Conservation (phyloP, 495 filamentous ascomycete genomes). For the Astrothelium macrocarpum region DNA sequence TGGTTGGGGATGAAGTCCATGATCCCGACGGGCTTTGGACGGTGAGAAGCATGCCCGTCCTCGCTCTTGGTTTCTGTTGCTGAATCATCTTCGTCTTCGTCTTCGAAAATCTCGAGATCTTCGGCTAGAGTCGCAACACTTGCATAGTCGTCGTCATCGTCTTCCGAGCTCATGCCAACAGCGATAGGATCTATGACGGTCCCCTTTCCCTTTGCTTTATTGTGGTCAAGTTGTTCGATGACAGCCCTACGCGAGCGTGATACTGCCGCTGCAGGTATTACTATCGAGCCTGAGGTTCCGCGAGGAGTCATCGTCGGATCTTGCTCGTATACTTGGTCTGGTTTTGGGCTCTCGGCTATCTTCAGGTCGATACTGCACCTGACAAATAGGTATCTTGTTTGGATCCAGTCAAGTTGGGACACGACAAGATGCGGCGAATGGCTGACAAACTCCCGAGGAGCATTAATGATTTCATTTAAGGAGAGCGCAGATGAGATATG, state of each 20-base stretch:
- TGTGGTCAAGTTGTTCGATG: constrained; percentile 15
- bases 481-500: constrained; percentile 52
- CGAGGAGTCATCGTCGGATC: constrained; percentile 41
- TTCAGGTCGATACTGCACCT: constrained; percentile 23
- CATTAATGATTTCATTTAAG: constrained; percentile 83
- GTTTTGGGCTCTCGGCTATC: constrained; percentile 21
- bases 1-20: constrained; percentile 61
- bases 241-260: constrained; percentile 28
- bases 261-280: constrained; percentile 45
- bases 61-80: not conserved
- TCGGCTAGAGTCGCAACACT: constrained; percentile 46
- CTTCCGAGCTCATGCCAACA: constrained; percentile 19
- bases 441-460: constrained; percentile 49
- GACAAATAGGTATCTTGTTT: constrained; percentile 81
- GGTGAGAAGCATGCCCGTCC: not conserved
- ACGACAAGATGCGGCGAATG: constrained; percentile 59
- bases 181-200: constrained; percentile 20
- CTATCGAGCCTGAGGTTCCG: constrained; percentile 32
- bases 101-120: constrained; percentile 42
- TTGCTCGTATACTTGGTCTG: constrained; percentile 41
- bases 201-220: constrained; percentile 25
- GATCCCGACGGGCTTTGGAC: not conserved
- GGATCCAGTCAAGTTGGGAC: constrained; percentile 73
- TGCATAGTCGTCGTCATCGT: constrained; percentile 26
- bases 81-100: constrained; percentile 25